Evolutionary conservation across 257 asterid genomes (phyloP).

Genomic region (Ilex aquifolium): DNA sequence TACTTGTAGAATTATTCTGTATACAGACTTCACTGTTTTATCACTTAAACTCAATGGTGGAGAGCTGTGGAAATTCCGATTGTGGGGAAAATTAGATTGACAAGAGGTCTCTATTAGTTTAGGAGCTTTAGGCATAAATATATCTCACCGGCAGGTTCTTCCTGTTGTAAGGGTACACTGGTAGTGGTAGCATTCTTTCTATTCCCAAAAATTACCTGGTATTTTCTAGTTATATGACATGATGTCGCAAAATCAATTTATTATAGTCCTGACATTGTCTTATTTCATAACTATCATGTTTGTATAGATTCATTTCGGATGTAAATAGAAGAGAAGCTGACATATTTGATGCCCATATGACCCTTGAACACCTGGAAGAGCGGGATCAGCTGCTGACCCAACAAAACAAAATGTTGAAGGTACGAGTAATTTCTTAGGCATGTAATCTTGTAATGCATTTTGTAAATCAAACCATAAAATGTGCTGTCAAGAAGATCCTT

Average conservation of each 20-base stretch:
- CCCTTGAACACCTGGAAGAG: constrained; percentile 60
- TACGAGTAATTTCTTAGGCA: constrained; percentile 4
- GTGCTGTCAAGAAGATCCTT: neutral
- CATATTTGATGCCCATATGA: constrained; percentile 41
- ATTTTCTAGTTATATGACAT: neutral
- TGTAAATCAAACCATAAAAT: neutral
- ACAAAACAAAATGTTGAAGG: constrained; percentile 84
- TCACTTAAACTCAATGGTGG: too few species aligned
- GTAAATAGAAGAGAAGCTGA: constrained; percentile 48
- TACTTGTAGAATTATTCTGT: too few species aligned
- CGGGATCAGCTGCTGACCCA: constrained; percentile 67
- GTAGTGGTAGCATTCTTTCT: too few species aligned
- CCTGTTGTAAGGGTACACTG: neutral
- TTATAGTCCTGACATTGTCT: neutral
- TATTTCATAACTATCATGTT: constrained; percentile 8
- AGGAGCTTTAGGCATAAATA: too few species aligned
- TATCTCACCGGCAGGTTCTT: neutral
- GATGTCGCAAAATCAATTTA: neutral
- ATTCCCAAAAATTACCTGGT: neutral
- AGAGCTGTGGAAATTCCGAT: too few species aligned
- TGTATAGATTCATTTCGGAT: constrained; percentile 51
- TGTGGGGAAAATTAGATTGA: too few species aligned
- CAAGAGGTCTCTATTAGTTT: too few species aligned
- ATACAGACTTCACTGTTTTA: too few species aligned
- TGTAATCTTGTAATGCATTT: neutral